Evolutionary conservation across 345 rosid genomes (phyloP), one percentile per base, ranked within the genome.

Genomic region (Linum tenue): DNA sequence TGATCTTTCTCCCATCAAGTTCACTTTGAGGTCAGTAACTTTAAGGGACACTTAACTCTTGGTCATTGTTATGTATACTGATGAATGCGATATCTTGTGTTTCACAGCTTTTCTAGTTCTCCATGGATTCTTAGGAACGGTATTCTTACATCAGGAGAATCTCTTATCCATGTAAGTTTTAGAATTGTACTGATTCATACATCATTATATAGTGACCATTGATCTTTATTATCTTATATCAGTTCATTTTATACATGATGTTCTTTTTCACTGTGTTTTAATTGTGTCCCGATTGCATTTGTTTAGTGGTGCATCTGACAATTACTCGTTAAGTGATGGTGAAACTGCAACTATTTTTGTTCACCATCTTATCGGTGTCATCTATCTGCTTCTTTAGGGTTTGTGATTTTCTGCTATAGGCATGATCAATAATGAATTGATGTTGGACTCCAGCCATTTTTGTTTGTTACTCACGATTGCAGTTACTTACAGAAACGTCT

Each of bases 91-190:
- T 59, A 22, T 56, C 64, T 75, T 64, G 42, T 60, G 61, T 37
- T 67, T 56, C 70, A 60, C 91, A 92, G 98, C 86, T 92, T 92
- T 80, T 89, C 91, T 75, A 89, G 98, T 62, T 76, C 91, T 72
- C 98, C 98, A 39, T 86, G 98, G 98, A 87, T 82, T 80, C 87
- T 76, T 67, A 85, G 88, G 77, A 86, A 80, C 72, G 91, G 97
- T 69, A 60, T 82, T 74, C 86, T 80, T 57, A 79, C 83, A 50
- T 82, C 88, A 7, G 90, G 91, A 76, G 96, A 87, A 62, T 85
- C 91, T 72, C 82, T 92, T 73, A 85, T 92, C 70, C 95, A 86
- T 78, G 98, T 92, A 79, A 76, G 98, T 77, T 17, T 57, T 16
- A 57, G 17, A 16, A 6, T 5, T 57, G 10, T 16, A 17, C 35